Conservation (phyloP, 2,329 filamentous ascomycete genomes). For the Phyllachora maydis region DNA sequence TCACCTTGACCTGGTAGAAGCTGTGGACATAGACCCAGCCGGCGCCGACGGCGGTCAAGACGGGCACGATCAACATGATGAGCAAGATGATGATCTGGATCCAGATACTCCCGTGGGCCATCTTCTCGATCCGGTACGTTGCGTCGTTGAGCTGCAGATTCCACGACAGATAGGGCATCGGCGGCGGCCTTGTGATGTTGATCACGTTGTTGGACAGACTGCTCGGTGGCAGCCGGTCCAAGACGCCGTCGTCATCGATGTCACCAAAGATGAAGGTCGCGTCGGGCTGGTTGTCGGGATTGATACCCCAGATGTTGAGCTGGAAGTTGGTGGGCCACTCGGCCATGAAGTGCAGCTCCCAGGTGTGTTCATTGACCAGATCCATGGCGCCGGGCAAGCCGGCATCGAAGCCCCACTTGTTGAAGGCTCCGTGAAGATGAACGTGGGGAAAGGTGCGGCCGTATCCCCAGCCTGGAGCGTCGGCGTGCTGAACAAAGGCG, state of each 20-base stretch:
- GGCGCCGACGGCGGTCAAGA: conserved; percentile 23
- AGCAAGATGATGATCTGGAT: conserved; percentile 30
- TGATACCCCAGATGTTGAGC: conserved; percentile 44
- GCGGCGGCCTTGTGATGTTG: conserved; percentile 32
- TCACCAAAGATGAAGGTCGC: conserved; percentile 36
- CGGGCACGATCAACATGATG: conserved; percentile 28
- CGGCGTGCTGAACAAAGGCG: conserved; percentile 37
- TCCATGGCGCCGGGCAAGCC: conserved; percentile 29
- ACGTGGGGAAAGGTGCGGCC: conserved; percentile 36
- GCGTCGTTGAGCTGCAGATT: conserved; percentile 31
- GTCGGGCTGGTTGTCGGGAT: conserved; percentile 38
- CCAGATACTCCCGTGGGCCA: conserved; percentile 28
- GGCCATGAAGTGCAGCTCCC: conserved; percentile 37
- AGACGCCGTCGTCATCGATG: conserved; percentile 31
- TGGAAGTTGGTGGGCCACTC: conserved; percentile 41
- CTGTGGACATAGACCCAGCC: conserved; percentile 33
- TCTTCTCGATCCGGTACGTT: conserved; percentile 25
- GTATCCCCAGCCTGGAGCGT: conserved; percentile 21
- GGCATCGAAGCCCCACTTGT: conserved; percentile 38
- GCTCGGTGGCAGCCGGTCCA: conserved; percentile 38
- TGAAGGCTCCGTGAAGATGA: conserved; percentile 38
- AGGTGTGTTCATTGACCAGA: conserved; percentile 23
- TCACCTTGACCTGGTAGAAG: conserved; percentile 31
- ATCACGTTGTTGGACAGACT: conserved; percentile 29
- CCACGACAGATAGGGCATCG: conserved; percentile 31